Percentiles rank a stretch among this genome's conserved stretches.
Evolutionary conservation across 495 filamentous ascomycete genomes (phyloP).

Genomic region (Bacidia rubella): DNA sequence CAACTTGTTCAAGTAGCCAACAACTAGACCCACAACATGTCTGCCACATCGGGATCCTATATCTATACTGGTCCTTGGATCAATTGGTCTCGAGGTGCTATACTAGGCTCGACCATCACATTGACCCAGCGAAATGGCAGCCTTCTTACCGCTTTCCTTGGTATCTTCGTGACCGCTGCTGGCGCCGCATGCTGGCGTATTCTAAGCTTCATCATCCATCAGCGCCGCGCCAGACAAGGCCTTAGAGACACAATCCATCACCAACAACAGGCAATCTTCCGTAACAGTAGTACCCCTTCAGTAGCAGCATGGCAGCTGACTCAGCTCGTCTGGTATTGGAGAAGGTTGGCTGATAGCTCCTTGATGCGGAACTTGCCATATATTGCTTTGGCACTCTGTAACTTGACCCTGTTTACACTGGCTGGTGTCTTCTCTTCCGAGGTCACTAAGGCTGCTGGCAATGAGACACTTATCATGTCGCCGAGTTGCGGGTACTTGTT

Average conservation of each 20-base stretch:
- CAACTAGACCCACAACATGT: no score
- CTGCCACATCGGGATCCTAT: constrained; percentile 6
- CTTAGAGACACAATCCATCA: constrained; percentile 19
- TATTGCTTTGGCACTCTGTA: constrained; percentile 20
- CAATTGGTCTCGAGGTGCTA: constrained; percentile 27
- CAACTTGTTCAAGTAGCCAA: no score
- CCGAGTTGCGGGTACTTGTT: constrained; percentile 19
- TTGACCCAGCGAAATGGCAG: constrained; percentile 22
- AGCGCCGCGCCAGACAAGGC: constrained; percentile 14
- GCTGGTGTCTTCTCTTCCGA: constrained; percentile 26
- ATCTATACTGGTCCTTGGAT: constrained; percentile 30
- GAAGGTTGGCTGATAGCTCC: constrained; percentile 15
- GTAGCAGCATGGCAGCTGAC: constrained; percentile 19
- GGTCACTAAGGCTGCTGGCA: constrained; percentile 21
- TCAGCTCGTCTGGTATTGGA: constrained; percentile 21
- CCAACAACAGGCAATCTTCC: constrained; percentile 27
- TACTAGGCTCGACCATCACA: constrained; percentile 30
- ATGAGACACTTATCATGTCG: constrained; percentile 19
- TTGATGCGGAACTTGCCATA: constrained; percentile 21
- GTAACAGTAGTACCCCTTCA: constrained; percentile 21
- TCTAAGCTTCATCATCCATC: constrained; percentile 27
- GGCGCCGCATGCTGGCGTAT: constrained; percentile 28
- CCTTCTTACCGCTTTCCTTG: constrained; percentile 29
- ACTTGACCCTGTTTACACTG: constrained; percentile 20
- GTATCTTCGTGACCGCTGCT: constrained; percentile 26